These are phyloP conservation scores for Pythium myriotylum DNA, from an alignment of 352 stramenopile genomes.

Conservation along the genomic window DNA sequence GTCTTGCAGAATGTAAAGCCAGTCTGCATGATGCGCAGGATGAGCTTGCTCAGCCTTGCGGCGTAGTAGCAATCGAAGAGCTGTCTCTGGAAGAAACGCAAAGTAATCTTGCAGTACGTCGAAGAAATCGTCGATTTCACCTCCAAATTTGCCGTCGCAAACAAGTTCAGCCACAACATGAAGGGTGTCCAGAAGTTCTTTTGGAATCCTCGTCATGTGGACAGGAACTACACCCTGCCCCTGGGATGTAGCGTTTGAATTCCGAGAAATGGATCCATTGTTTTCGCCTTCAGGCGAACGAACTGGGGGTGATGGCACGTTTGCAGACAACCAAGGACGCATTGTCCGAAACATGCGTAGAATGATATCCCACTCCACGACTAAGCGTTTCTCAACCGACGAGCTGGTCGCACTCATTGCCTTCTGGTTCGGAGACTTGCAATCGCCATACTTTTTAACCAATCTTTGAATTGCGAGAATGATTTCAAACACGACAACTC, in stretches of 20 bases:
- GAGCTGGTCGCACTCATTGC: not conserved
- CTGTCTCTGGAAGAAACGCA: conserved; percentile 55
- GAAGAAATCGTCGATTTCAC: conserved; percentile 76
- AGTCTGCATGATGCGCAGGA: conserved; percentile 68
- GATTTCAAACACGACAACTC: conserved; percentile 86
- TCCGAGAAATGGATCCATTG: not conserved
- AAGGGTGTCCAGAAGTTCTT: conserved; percentile 79
- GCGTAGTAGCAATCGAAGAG: conserved; percentile 61
- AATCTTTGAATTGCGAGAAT: conserved; percentile 85
- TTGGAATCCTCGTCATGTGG: conserved; percentile 74
- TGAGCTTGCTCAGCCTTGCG: conserved; percentile 65
- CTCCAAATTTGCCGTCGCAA: conserved; percentile 53
- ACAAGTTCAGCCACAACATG: conserved; percentile 78
- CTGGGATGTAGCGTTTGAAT: conserved; percentile 1
- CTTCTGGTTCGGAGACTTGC: not conserved
- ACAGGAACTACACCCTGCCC: conserved; percentile 15
- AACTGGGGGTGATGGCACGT: not conserved
- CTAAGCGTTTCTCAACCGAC: conserved; percentile 4
- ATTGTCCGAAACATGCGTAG: conserved; percentile 71
- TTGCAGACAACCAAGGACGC: conserved; percentile 64
- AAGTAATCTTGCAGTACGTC: conserved; percentile 76
- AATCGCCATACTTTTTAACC: conserved; percentile 85
- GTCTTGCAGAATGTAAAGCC: conserved; percentile 58
- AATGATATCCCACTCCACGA: conserved; percentile 87
- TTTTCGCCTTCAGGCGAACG: not conserved